A percentile compares a stretch with the other conserved stretches of the same genome.
phyloP scores from a whole-genome alignment of 108 stramenopile genomes.

The Discostella stelligeroides region DNA sequence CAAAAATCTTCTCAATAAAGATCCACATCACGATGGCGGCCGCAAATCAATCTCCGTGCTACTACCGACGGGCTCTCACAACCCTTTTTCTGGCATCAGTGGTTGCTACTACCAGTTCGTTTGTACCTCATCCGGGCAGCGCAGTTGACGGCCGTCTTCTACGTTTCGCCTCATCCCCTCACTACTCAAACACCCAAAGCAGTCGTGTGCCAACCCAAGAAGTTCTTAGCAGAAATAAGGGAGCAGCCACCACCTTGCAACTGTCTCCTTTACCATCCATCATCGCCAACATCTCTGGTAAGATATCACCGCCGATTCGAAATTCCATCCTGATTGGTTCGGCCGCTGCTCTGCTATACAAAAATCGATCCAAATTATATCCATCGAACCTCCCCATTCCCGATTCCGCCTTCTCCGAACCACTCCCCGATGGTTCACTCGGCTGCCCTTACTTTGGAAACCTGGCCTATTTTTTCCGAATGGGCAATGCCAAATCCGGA shows the following conservation, averaged over 20 bases:
- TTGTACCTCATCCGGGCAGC: neutral
- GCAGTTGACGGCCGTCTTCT: neutral
- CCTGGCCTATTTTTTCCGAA: neutral
- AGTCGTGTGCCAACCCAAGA: neutral
- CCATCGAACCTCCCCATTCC: slow-evolving; percentile 11
- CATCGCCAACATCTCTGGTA: slow-evolving; percentile 6
- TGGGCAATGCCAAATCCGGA: slow-evolving; percentile 18
- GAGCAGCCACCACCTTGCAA: slow-evolving; percentile 11
- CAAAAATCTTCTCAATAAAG: no score
- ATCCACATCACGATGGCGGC: neutral
- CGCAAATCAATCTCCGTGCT: neutral
- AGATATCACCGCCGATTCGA: slow-evolving; percentile 19
- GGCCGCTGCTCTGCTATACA: slow-evolving; percentile 22
- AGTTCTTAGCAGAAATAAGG: neutral
- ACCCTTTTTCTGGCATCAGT: neutral
- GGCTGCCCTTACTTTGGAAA: slow-evolving; percentile 38
- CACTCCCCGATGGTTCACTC: slow-evolving; percentile 26
- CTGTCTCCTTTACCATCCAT: slow-evolving; percentile 14
- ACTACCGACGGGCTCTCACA: neutral
- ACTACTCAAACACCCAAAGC: neutral
- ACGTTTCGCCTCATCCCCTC: neutral
- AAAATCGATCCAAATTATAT: slow-evolving; percentile 17
- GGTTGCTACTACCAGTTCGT: neutral
- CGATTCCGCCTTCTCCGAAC: slow-evolving; percentile 28
- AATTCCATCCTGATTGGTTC: slow-evolving; percentile 23